Percentiles rank a stretch among this genome's conserved stretches.
phyloP scores from a whole-genome alignment of 306 rosid species.

The Luffa acutangula region DNA sequence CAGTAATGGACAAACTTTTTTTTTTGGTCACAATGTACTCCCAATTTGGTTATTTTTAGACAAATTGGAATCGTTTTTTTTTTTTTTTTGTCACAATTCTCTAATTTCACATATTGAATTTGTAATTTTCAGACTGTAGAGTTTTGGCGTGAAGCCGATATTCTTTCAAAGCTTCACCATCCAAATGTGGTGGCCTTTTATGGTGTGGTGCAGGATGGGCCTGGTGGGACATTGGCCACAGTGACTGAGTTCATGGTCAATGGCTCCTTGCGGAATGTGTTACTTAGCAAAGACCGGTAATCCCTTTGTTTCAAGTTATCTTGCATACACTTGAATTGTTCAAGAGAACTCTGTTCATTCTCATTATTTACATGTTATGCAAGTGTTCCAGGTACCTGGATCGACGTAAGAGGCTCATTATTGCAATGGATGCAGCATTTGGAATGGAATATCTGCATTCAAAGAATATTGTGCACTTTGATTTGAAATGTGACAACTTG shows the following conservation, averaged over 20 bases:
- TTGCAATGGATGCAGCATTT: conserved; percentile 94
- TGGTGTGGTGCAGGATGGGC: conserved; percentile 61
- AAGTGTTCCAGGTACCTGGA: conserved; percentile 53
- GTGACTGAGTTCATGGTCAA: conserved; percentile 85
- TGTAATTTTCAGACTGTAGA: conserved; percentile 45
- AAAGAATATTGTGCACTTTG: conserved; percentile 83
- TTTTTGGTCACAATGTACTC: background rate
- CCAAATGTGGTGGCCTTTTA: conserved; percentile 83
- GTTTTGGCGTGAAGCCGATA: conserved; percentile 84
- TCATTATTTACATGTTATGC: conserved; percentile 4
- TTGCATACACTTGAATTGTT: conserved; percentile 2
- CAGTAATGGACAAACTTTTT: background rate
- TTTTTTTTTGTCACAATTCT: conserved; percentile 5
- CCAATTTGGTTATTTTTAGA: background rate
- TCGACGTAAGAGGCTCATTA: conserved; percentile 75
- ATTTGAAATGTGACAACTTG: conserved; percentile 87
- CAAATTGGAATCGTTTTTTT: background rate
- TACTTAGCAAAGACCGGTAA: conserved; percentile 70
- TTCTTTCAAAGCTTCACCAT: conserved; percentile 81
- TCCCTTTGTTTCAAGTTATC: conserved; percentile 12
- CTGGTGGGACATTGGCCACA: conserved; percentile 79
- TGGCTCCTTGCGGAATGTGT: conserved; percentile 76
- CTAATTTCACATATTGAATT: background rate
- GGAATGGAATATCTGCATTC: conserved; percentile 94
- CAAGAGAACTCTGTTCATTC: conserved; percentile 1